phyloP scores from a whole-genome alignment of 1,284 basidiomycete species.

The Hemileia vastatrix region DNA sequence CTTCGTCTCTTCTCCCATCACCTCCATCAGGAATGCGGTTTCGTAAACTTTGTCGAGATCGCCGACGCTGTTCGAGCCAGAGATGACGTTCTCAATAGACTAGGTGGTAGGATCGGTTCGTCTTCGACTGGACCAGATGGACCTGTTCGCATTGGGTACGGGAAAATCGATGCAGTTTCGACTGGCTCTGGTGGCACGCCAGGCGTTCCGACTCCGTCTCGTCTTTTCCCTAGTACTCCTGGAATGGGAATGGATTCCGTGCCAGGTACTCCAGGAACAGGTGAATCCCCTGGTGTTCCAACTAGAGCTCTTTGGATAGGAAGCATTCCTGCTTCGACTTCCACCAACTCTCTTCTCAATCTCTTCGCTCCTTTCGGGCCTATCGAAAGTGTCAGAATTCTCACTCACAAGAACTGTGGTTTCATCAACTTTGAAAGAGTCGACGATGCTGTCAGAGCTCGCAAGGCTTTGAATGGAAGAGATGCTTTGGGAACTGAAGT shows the following conservation, averaged over 20 bases:
- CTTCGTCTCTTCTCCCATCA: no score
- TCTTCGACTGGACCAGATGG: slow-evolving; percentile 24
- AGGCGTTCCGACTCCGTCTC: not conserved
- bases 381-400: slow-evolving; percentile 34
- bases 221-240: not conserved
- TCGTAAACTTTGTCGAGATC: slow-evolving; percentile 37
- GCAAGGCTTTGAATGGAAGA: slow-evolving; percentile 32
- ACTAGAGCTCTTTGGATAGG: slow-evolving; percentile 38
- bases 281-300: no score
- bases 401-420: slow-evolving; percentile 37
- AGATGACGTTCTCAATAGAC: slow-evolving; percentile 32
- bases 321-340: slow-evolving; percentile 31
- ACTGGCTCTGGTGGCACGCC: not conserved
- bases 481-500: slow-evolving; percentile 35
- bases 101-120: slow-evolving; percentile 29
- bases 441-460: slow-evolving; percentile 35
- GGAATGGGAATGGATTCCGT: slow-evolving; percentile 3
- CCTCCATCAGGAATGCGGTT: slow-evolving; percentile 30
- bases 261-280: slow-evolving; percentile 12
- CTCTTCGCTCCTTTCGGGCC: slow-evolving; percentile 36
- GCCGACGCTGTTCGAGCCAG: slow-evolving; percentile 33
- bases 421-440: slow-evolving; percentile 39
- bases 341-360: slow-evolving; percentile 26
- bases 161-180: slow-evolving; percentile 31
- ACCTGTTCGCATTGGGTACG: slow-evolving; percentile 36